These are phyloP conservation scores for Striga asiatica DNA, from an alignment of 257 asterid species.

Conservation along the genomic window DNA sequence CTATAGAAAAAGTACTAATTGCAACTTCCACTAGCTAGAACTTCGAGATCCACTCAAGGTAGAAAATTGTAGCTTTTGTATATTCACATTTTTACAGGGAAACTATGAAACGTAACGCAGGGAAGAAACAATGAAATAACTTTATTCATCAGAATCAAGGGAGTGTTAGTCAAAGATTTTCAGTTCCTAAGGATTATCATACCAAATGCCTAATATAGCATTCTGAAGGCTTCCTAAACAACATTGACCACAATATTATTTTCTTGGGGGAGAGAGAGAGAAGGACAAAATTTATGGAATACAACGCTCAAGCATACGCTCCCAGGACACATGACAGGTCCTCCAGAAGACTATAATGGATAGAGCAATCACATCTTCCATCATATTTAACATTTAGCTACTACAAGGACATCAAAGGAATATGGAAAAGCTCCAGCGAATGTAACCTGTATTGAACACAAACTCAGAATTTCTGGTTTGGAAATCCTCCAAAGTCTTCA, in stretches of 20 bases:
- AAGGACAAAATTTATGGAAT: not conserved
- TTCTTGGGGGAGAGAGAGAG: too few relatives aligned
- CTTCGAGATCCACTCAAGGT: not conserved
- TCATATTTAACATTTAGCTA: not conserved
- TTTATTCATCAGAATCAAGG: not conserved
- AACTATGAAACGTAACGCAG: not conserved
- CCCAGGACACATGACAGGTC: not conserved
- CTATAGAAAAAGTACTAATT: not conserved
- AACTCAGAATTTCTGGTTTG: constrained; percentile 77
- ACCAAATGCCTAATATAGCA: not conserved
- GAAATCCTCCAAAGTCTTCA: constrained; percentile 46
- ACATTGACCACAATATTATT: not conserved
- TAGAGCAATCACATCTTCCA: not conserved
- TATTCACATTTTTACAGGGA: not conserved
- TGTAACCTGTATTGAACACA: constrained; percentile 71
- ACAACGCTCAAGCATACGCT: not conserved
- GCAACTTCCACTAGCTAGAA: not conserved
- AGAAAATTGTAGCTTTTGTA: not conserved
- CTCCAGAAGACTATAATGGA: not conserved
- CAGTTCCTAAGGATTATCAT: not conserved
- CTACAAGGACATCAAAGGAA: not conserved
- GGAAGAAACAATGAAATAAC: not conserved
- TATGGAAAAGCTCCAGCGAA: constrained; percentile 1
- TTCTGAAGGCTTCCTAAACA: not conserved
- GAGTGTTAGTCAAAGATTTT: not conserved